Evolutionary conservation across 2,329 filamentous ascomycete species (phyloP).

Genomic region (Botryotinia globosa): DNA sequence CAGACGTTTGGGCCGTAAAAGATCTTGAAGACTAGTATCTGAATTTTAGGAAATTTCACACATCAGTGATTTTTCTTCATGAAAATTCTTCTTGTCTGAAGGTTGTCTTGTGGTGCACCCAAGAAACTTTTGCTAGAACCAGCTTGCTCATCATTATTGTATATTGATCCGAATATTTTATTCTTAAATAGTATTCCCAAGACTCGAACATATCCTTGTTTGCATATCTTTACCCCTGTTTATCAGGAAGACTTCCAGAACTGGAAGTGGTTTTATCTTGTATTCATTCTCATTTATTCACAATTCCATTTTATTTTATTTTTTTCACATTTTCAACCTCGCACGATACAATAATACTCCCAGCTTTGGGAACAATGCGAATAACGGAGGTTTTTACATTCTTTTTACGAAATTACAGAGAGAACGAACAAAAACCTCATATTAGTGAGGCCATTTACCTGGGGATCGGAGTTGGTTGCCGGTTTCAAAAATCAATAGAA

Average conservation of each 20-base stretch:
- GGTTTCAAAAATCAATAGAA: conserved; percentile 12
- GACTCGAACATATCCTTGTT: background rate
- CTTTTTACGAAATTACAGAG: background rate
- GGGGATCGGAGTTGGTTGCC: conserved; percentile 11
- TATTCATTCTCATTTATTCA: background rate
- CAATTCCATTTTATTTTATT: background rate
- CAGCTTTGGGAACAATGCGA: background rate
- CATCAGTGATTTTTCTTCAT: background rate
- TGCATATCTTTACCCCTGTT: no score
- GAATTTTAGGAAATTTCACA: background rate
- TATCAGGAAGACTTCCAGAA: background rate
- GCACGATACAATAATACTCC: background rate
- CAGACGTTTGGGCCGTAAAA: conserved; percentile 32
- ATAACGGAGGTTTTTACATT: background rate
- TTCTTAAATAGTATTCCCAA: background rate
- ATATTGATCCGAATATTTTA: background rate
- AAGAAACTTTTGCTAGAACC: background rate
- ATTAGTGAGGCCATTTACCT: background rate
- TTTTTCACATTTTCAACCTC: background rate
- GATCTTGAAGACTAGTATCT: background rate
- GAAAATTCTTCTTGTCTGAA: background rate
- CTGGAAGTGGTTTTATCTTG: background rate
- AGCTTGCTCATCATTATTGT: background rate
- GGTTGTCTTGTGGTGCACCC: background rate
- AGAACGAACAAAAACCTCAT: background rate